Percentiles rank a stretch among this genome's conserved stretches.
Evolutionary conservation across 371 early-diverging fungal genomes (phyloP).

Genomic region (Haplosporangium sp.): DNA sequence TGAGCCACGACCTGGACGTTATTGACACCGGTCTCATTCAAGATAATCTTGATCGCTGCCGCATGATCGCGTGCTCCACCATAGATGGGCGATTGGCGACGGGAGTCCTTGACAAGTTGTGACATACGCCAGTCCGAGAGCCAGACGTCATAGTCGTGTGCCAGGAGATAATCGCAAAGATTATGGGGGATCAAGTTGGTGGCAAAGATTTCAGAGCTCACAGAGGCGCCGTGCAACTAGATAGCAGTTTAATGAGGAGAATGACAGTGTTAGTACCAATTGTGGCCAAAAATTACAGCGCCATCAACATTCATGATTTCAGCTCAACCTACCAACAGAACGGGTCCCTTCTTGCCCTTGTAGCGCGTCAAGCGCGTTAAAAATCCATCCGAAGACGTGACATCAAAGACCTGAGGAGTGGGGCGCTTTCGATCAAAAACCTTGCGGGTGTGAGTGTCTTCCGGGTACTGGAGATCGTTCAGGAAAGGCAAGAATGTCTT

Average conservation of each 20-base stretch:
- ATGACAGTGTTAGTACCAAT: no score
- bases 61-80: slow-evolving; percentile 45
- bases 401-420: slow-evolving; percentile 30
- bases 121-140: slow-evolving; percentile 56
- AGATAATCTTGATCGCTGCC: slow-evolving; percentile 53
- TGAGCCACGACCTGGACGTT: slow-evolving; percentile 56
- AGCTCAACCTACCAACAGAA: slow-evolving; percentile 49
- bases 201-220: slow-evolving; percentile 52
- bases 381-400: slow-evolving; percentile 41
- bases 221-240: slow-evolving; percentile 55
- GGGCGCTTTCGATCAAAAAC: slow-evolving; percentile 44
- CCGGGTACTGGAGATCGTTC: slow-evolving; percentile 48
- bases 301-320: not conserved
- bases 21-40: slow-evolving; percentile 41
- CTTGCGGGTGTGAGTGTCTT: slow-evolving; percentile 43
- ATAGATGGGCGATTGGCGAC: slow-evolving; percentile 51
- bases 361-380: slow-evolving; percentile 45
- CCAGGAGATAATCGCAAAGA: slow-evolving; percentile 54
- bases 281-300: not conserved
- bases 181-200: slow-evolving; percentile 54
- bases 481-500: slow-evolving; percentile 48
- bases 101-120: slow-evolving; percentile 27
- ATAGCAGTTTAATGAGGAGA: not conserved
- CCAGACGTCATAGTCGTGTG: slow-evolving; percentile 57
- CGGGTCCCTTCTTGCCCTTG: slow-evolving; percentile 55